These are phyloP conservation scores for Penicillium sp. DNA, from an alignment of 2,329 filamentous ascomycete genomes.

Conservation along the genomic window DNA sequence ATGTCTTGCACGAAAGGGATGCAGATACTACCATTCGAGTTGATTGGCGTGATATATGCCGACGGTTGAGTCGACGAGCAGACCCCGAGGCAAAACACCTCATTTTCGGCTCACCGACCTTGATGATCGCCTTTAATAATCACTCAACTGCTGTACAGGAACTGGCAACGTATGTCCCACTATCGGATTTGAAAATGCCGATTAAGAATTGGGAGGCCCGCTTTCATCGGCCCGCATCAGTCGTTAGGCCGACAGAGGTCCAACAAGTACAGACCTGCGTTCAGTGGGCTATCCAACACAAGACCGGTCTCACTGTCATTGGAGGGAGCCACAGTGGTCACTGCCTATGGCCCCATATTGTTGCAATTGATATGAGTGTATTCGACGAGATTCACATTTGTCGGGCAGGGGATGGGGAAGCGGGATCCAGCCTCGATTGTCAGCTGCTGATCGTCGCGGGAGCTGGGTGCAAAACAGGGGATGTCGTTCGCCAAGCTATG, in stretches of 20 bases:
- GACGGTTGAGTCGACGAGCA: constrained; percentile 40
- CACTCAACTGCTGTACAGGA: constrained; percentile 42
- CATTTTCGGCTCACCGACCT: constrained; percentile 44
- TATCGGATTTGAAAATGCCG: not conserved
- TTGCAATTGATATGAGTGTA: constrained; percentile 54
- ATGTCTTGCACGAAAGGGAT: constrained; percentile 26
- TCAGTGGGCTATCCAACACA: constrained; percentile 49
- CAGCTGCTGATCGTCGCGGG: constrained; percentile 45
- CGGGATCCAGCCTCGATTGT: constrained; percentile 1
- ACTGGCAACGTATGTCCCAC: constrained; percentile 41
- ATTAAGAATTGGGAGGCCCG: constrained; percentile 40
- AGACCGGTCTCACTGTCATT: constrained; percentile 45
- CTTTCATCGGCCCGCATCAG: constrained; percentile 38
- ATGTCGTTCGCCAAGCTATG: constrained; percentile 48
- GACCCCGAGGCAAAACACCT: constrained; percentile 36
- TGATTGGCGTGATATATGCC: constrained; percentile 51
- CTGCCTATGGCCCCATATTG: constrained; percentile 48
- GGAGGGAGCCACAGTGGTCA: constrained; percentile 57
- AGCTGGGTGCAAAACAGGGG: constrained; percentile 52
- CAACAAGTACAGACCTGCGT: constrained; percentile 51
- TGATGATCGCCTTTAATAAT: constrained; percentile 49
- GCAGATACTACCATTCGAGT: constrained; percentile 23
- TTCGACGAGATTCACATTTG: constrained; percentile 50
- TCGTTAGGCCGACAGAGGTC: constrained; percentile 45
- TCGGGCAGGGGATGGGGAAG: constrained; percentile 11